phyloP scores from a whole-genome alignment of 1,139 yeast species.

The Arxiozyma bovina region DNA sequence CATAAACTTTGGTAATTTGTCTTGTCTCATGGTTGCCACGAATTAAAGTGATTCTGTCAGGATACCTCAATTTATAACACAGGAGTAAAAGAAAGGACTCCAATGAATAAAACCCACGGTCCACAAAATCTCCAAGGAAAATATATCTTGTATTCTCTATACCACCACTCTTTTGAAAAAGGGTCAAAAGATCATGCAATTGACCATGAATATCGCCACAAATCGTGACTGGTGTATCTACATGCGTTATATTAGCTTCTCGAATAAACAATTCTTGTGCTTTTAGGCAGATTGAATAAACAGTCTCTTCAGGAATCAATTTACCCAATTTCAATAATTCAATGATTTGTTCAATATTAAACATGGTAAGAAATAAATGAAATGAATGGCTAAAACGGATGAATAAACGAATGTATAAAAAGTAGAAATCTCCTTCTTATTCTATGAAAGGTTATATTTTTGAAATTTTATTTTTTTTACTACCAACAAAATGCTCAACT shows the following conservation, averaged over 20 bases:
- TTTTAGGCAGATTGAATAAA: conserved; percentile 71
- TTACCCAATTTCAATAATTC: conserved; percentile 64
- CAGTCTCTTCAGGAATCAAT: conserved; percentile 75
- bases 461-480: too few relatives aligned
- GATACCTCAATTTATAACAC: conserved; percentile 84
- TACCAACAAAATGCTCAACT: too few relatives aligned
- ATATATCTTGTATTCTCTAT: conserved; percentile 51
- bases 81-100: conserved; percentile 74
- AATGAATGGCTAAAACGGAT: too few relatives aligned
- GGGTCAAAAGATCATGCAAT: conserved; percentile 82
- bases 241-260: conserved; percentile 91
- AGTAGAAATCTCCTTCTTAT: neutral
- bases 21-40: conserved; percentile 97
- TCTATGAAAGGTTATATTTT: neutral
- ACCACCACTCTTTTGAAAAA: conserved; percentile 80
- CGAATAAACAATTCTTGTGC: conserved; percentile 87
- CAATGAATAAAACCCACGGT: conserved; percentile 91
- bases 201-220: conserved; percentile 99
- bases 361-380: conserved; percentile 3
- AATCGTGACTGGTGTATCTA: conserved; percentile 92
- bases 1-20: conserved; percentile 95
- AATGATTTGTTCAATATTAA: conserved; percentile 36
- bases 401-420: neutral
- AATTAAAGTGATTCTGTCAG: conserved; percentile 83
- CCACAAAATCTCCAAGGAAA: conserved; percentile 69